Evolutionary conservation across 495 filamentous ascomycete species (phyloP).

Genomic region (Hypoxylon trugodes): DNA sequence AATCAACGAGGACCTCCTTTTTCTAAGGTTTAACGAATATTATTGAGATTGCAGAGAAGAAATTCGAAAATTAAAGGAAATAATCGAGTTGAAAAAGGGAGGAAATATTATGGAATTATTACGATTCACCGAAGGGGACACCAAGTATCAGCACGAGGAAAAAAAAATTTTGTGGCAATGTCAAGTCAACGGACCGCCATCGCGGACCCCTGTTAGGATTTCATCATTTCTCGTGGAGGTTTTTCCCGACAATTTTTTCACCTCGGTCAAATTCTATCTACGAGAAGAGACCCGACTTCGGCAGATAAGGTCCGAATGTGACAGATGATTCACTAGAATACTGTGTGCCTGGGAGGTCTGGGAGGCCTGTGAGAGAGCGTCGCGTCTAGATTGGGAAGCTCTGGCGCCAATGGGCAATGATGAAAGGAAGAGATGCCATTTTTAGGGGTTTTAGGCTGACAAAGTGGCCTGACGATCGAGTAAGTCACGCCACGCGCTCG

Average conservation of each 20-base stretch:
- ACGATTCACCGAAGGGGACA: constrained; percentile 15
- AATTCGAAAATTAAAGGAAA: constrained; percentile 19
- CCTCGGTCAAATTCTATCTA: constrained; percentile 38
- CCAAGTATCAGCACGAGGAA: constrained; percentile 10
- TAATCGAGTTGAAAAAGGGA: constrained; percentile 11
- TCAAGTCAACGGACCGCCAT: constrained; percentile 27
- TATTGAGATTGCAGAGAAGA: constrained; percentile 14
- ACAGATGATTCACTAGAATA: constrained; percentile 35
- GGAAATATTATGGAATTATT: constrained; percentile 16
- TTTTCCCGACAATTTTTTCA: constrained; percentile 39
- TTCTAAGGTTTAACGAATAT: constrained; percentile 20
- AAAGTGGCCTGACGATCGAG: constrained; percentile 39
- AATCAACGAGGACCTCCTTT: constrained; percentile 8
- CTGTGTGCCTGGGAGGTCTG: no score
- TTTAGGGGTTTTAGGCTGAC: constrained; percentile 43
- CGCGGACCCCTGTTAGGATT: constrained; percentile 34
- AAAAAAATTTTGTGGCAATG: constrained; percentile 23
- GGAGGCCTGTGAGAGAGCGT: constrained; percentile 21
- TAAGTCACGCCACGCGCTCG: constrained; percentile 37
- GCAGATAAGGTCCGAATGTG: constrained; percentile 34
- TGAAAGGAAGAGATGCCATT: constrained; percentile 32
- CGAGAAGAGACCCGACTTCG: constrained; percentile 34
- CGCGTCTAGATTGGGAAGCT: constrained; percentile 38
- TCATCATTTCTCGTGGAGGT: constrained; percentile 37
- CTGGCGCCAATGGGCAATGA: constrained; percentile 36